Evolutionary conservation across 2,329 filamentous ascomycete genomes (phyloP).

Genomic region (Phoma sp.): DNA sequence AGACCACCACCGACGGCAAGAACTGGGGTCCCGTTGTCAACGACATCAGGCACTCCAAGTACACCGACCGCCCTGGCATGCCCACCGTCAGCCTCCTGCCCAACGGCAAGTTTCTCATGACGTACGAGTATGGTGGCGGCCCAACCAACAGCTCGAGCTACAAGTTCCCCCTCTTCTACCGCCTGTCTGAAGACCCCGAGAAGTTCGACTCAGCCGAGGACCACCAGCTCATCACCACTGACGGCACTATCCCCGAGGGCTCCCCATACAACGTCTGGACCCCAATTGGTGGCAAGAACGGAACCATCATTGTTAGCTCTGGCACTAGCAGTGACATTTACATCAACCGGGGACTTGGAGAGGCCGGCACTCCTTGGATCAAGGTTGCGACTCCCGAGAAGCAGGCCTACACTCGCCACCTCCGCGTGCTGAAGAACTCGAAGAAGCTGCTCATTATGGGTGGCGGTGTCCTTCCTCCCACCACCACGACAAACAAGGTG

Average conservation of each 20-base stretch:
- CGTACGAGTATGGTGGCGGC: conserved; percentile 67
- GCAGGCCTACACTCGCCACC: conserved; percentile 55
- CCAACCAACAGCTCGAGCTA: conserved; percentile 41
- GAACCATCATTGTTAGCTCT: conserved; percentile 58
- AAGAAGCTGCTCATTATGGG: conserved; percentile 52
- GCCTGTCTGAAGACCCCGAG: conserved; percentile 56
- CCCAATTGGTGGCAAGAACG: conserved; percentile 54
- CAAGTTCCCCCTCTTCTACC: conserved; percentile 61
- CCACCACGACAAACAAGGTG: conserved; percentile 40
- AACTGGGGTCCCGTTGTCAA: conserved; percentile 66
- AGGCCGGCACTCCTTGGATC: conserved; percentile 51
- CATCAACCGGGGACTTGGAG: conserved; percentile 55
- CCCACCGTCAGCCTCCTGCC: conserved; percentile 65
- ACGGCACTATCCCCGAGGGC: conserved; percentile 54
- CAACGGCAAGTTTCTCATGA: conserved; percentile 67
- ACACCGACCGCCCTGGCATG: conserved; percentile 72
- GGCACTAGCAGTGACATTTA: conserved; percentile 53
- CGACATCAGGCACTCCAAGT: conserved; percentile 68
- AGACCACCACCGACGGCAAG: conserved; percentile 64
- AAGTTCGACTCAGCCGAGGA: conserved; percentile 53
- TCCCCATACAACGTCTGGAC: conserved; percentile 63
- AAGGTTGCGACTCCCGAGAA: conserved; percentile 52
- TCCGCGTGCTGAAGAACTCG: conserved; percentile 53
- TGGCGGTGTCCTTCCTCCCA: conserved; percentile 47
- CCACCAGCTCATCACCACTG: conserved; percentile 52